Conservation (phyloP, 1,139 yeast species). For the Candida mesenterica region DNA sequence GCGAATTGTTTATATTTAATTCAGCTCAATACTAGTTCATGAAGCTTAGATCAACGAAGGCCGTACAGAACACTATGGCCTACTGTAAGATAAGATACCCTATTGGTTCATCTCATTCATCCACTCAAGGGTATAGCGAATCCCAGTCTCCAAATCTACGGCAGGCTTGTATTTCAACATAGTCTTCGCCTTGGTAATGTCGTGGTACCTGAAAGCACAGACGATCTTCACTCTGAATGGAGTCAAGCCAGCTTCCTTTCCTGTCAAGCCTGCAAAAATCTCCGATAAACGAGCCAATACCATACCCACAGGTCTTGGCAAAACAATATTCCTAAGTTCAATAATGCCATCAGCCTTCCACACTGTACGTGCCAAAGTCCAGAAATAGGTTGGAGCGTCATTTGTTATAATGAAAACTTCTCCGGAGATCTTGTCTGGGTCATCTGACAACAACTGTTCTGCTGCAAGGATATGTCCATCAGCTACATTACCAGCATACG, state of each 20-base stretch:
- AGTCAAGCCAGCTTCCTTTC: constrained; percentile 92
- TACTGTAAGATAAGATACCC: too few relatives aligned
- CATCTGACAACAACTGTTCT: constrained; percentile 50
- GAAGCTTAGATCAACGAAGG: too few relatives aligned
- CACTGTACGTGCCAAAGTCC: constrained; percentile 95
- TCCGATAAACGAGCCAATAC: constrained; percentile 78
- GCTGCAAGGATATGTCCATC: constrained; percentile 96
- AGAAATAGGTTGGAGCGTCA: constrained; percentile 92
- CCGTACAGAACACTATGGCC: too few relatives aligned
- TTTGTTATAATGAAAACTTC: constrained; percentile 89
- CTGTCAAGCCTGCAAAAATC: constrained; percentile 61
- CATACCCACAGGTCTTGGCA: constrained; percentile 72
- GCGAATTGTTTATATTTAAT: too few relatives aligned
- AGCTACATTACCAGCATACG: constrained; percentile 99
- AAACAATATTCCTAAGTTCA: constrained; percentile 65
- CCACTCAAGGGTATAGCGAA: constrained; percentile 78
- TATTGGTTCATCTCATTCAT: constrained; percentile 60
- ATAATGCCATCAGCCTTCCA: constrained; percentile 96
- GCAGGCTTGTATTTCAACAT: constrained; percentile 78
- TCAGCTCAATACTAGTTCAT: too few relatives aligned
- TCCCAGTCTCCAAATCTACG: constrained; percentile 81
- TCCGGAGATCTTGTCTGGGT: constrained; percentile 61
- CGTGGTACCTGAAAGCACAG: constrained; percentile 94
- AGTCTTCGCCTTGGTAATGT: constrained; percentile 80
- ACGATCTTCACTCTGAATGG: constrained; percentile 92